A percentile compares a stretch with the other conserved stretches of the same genome.
Evolutionary conservation across 352 stramenopile species (phyloP).

Genomic region (Globisporangium alternatum): DNA sequence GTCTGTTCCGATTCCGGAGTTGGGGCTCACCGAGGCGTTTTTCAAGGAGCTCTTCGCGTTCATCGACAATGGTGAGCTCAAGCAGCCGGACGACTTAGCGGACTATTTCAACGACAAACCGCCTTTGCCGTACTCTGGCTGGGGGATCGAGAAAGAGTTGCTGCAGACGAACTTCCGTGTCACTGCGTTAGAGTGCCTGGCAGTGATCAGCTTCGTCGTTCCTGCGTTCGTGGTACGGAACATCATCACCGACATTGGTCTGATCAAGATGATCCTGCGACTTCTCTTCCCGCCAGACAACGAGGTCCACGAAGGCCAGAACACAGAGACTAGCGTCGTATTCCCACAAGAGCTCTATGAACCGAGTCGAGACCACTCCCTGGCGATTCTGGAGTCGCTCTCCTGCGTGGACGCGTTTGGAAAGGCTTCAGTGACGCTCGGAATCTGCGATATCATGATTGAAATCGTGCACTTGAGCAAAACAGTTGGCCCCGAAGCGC

Average conservation of each 20-base stretch:
- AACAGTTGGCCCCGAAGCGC: slow-evolving; percentile 45
- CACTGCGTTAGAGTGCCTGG: slow-evolving; percentile 63
- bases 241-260: slow-evolving; percentile 43
- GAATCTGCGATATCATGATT: slow-evolving; percentile 78
- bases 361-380: slow-evolving; percentile 56
- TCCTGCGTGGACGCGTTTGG: slow-evolving; percentile 61
- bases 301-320: slow-evolving; percentile 66
- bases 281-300: slow-evolving; percentile 75
- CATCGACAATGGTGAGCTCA: slow-evolving; percentile 64
- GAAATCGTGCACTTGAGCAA: slow-evolving; percentile 65
- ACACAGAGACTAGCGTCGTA: slow-evolving; percentile 44
- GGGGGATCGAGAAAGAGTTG: slow-evolving; percentile 43
- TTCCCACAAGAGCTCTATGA: slow-evolving; percentile 61
- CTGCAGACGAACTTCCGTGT: slow-evolving; percentile 55
- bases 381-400: slow-evolving; percentile 51
- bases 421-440: slow-evolving; percentile 41
- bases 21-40: slow-evolving; percentile 66
- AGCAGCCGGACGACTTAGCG: slow-evolving; percentile 27
- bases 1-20: slow-evolving; percentile 30
- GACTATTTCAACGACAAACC: slow-evolving; percentile 26
- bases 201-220: slow-evolving; percentile 52
- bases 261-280: slow-evolving; percentile 74
- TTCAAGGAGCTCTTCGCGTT: slow-evolving; percentile 76
- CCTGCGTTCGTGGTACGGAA: slow-evolving; percentile 56
- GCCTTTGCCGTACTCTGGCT: slow-evolving; percentile 55